phyloP scores from a whole-genome alignment of 2,329 filamentous ascomycete genomes.

The Zelopaecilomyces penicillatus region DNA sequence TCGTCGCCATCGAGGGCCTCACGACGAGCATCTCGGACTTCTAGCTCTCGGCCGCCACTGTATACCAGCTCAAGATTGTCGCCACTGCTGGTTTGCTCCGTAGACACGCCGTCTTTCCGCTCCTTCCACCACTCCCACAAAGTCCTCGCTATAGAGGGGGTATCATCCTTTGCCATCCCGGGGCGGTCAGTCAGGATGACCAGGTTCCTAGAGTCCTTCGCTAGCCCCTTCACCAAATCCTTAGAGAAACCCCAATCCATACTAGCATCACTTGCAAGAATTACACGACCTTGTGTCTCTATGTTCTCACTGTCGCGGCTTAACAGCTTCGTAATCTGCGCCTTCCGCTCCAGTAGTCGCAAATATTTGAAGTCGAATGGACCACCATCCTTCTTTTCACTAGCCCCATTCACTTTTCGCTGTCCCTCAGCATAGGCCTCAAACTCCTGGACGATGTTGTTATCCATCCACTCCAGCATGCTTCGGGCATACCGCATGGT shows the following conservation, averaged over 20 bases:
- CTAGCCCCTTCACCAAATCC: constrained; percentile 65
- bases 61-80: constrained; percentile 60
- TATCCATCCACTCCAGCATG: constrained; percentile 99
- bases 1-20: constrained; percentile 67
- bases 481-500: constrained; percentile 87
- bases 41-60: constrained; percentile 53
- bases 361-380: constrained; percentile 89
- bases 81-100: constrained; percentile 45
- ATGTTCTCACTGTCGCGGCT: constrained; percentile 36
- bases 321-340: constrained; percentile 65
- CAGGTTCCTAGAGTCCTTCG: constrained; percentile 69
- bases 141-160: constrained; percentile 58
- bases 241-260: constrained; percentile 94
- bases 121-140: constrained; percentile 77
- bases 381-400: constrained; percentile 49
- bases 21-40: constrained; percentile 52
- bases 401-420: constrained; percentile 36
- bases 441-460: constrained; percentile 85
- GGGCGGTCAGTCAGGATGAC: constrained; percentile 78
- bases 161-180: constrained; percentile 27
- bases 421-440: constrained; percentile 58
- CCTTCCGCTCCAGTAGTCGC: constrained; percentile 71
- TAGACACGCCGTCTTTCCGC: constrained; percentile 52
- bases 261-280: constrained; percentile 82
- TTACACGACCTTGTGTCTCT: constrained; percentile 55